Evolutionary conservation across 139 green algal species (phyloP).

Genomic region (Haematococcus lacustris): DNA sequence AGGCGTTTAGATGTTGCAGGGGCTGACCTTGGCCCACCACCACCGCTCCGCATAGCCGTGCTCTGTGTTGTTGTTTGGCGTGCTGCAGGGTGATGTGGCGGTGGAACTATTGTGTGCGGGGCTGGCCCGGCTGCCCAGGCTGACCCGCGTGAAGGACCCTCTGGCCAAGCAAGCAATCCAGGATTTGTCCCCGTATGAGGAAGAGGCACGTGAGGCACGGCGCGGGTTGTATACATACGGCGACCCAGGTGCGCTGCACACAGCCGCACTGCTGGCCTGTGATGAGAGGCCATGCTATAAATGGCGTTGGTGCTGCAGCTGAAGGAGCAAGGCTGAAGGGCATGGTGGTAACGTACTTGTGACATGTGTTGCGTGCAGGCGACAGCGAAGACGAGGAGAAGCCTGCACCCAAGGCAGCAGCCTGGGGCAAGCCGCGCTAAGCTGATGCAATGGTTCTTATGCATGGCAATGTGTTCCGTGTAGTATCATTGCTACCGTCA

Average conservation of each 20-base stretch:
- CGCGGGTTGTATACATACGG: constrained; percentile 80
- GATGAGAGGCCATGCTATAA: not conserved
- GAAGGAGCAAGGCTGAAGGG: not conserved
- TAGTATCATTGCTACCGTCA: no score
- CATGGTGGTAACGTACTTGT: not conserved
- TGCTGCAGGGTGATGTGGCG: constrained; percentile 16
- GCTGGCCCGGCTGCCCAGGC: constrained; percentile 43
- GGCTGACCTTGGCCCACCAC: not conserved
- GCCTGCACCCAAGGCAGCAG: not conserved
- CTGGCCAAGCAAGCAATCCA: constrained; percentile 17
- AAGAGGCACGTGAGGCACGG: constrained; percentile 54
- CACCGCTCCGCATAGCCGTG: not conserved
- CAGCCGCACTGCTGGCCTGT: not conserved
- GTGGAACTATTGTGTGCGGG: constrained; percentile 41
- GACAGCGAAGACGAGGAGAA: constrained; percentile 9
- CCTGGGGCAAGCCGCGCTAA: constrained; percentile 9
- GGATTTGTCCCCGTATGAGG: constrained; percentile 51
- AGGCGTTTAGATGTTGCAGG: not conserved
- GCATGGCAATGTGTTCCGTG: no score
- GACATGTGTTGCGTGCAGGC: not conserved
- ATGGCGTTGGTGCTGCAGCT: not conserved
- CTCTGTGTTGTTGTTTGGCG: not conserved
- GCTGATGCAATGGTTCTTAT: no score
- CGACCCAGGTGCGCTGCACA: constrained; percentile 55
- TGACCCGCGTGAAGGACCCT: constrained; percentile 30